Conservation (phyloP, 1,139 yeast genomes). For the Trichomonascaceae sp. region DNA sequence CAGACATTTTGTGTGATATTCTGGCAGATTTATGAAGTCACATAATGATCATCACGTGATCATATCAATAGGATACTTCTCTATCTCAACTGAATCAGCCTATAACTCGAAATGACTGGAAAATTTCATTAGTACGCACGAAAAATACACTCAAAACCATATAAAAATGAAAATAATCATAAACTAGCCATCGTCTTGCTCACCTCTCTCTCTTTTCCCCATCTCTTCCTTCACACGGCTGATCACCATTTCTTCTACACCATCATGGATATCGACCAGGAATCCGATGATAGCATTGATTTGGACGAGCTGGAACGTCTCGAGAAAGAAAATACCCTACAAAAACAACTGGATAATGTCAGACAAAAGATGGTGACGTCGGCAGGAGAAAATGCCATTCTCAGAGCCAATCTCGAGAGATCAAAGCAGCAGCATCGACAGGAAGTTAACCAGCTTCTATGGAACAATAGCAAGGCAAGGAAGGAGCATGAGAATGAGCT, state of each 20-base stretch:
- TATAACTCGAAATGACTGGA: neutral
- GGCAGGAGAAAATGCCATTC: conserved; percentile 67
- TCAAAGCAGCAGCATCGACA: conserved; percentile 41
- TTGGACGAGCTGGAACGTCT: conserved; percentile 17
- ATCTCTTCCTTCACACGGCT: neutral
- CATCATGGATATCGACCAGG: conserved; percentile 28
- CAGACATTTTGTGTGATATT: no score
- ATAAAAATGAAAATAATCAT: neutral
- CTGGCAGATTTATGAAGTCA: no score
- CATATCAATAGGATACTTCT: no score
- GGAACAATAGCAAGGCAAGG: conserved; percentile 32
- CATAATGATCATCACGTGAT: no score
- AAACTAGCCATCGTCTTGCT: neutral
- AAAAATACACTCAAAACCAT: neutral
- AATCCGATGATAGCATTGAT: conserved; percentile 22
- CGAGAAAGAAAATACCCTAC: conserved; percentile 8
- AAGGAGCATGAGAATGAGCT: conserved; percentile 41
- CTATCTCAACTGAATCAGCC: neutral
- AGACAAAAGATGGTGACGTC: conserved; percentile 15
- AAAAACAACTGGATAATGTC: conserved; percentile 7
- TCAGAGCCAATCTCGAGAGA: conserved; percentile 56
- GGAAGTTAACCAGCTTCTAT: conserved; percentile 41
- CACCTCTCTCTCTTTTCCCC: neutral
- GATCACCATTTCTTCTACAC: neutral
- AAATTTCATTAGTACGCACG: no score